Percentiles rank a stretch among this genome's conserved stretches.
Evolutionary conservation across 1,284 basidiomycete genomes (phyloP).

Genomic region (Ceratobasidium sp.): DNA sequence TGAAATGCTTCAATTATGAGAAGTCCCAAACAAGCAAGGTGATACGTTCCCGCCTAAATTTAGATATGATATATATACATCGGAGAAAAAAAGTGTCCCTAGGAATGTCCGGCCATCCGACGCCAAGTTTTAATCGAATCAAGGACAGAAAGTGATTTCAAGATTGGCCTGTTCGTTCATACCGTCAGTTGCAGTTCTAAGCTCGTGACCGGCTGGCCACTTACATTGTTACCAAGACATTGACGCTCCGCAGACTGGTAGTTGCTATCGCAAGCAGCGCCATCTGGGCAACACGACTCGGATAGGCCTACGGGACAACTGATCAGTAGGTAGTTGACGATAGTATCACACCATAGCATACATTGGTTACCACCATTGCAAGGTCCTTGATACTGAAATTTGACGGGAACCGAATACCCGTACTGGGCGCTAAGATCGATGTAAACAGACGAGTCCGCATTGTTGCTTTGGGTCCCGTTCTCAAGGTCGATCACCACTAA

Average conservation of each 20-base stretch:
- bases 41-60: too few species aligned
- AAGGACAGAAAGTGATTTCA: background rate
- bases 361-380: constrained; percentile 1
- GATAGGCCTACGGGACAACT: background rate
- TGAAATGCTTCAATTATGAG: too few species aligned
- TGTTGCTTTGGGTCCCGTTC: background rate
- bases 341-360: background rate
- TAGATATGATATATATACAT: too few species aligned
- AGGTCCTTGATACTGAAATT: background rate
- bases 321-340: background rate
- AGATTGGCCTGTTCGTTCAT: background rate
- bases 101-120: too few species aligned
- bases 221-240: constrained; percentile 1
- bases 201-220: background rate
- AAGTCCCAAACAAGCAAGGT: too few species aligned
- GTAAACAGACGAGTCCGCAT: background rate
- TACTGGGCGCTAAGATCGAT: background rate
- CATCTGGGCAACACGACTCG: background rate
- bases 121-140: too few species aligned
- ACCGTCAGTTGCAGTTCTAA: background rate
- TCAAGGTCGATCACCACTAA: background rate
- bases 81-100: too few species aligned
- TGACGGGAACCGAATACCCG: constrained; percentile 1
- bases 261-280: background rate
- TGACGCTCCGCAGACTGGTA: background rate